These are phyloP conservation scores for Dipodascopsis uninucleata DNA, from an alignment of 805 yeast genomes.

Conservation along the genomic window DNA sequence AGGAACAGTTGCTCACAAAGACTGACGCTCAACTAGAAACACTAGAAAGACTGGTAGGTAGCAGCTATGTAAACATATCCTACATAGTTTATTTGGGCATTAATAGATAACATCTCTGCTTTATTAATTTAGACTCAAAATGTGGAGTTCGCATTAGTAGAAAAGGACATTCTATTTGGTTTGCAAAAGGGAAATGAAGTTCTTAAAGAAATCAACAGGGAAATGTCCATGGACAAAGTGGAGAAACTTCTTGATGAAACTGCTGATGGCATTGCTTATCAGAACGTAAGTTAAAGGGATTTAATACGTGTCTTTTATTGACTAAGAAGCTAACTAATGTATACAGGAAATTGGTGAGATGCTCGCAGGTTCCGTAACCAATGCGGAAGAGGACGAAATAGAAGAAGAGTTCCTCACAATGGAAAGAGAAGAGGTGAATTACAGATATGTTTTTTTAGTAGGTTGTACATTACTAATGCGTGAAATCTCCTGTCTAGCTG, in stretches of 20 bases:
- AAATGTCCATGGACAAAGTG: conserved; percentile 72
- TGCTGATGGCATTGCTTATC: conserved; percentile 75
- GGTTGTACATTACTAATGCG: conserved; percentile 32
- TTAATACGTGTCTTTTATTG: conserved; percentile 36
- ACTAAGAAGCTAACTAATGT: no score
- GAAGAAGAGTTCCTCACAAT: conserved; percentile 33
- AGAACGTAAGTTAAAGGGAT: conserved; percentile 45
- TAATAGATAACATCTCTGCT: background rate
- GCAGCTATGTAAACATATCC: conserved; percentile 30
- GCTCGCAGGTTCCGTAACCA: conserved; percentile 39
- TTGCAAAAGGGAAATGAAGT: conserved; percentile 76
- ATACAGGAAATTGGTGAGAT: conserved; percentile 38
- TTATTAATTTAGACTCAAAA: conserved; percentile 29
- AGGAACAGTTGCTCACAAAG: conserved; percentile 62
- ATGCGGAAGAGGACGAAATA: conserved; percentile 38
- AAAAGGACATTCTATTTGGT: conserved; percentile 78
- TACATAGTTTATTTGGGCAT: background rate
- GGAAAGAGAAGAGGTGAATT: conserved; percentile 31
- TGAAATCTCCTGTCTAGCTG: conserved; percentile 5
- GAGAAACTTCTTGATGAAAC: conserved; percentile 80
- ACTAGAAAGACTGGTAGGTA: conserved; percentile 70
- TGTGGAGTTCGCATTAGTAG: conserved; percentile 86
- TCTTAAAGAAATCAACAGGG: conserved; percentile 69
- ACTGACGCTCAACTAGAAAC: conserved; percentile 76
- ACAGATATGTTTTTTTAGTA: conserved; percentile 20